These are phyloP conservation scores for Candida sojae DNA, from an alignment of 1,139 yeast genomes.

Conservation along the genomic window DNA sequence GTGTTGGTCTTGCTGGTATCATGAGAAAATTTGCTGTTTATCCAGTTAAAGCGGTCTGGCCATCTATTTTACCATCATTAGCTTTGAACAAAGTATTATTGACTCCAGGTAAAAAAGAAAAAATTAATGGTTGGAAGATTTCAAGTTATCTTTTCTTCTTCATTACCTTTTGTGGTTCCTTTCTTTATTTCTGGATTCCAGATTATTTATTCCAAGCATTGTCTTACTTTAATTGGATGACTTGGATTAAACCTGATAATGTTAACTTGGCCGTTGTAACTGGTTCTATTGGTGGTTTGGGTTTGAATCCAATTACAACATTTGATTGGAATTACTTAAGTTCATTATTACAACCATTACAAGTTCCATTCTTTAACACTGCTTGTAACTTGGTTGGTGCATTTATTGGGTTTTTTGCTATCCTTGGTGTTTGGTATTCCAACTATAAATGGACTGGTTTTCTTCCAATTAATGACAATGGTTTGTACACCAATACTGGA, in stretches of 20 bases:
- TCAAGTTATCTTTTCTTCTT: slow-evolving; percentile 35
- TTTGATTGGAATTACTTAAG: slow-evolving; percentile 51
- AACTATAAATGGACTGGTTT: slow-evolving; percentile 54
- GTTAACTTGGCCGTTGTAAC: slow-evolving; percentile 53
- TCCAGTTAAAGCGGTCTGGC: slow-evolving; percentile 60
- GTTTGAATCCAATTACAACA: slow-evolving; percentile 56
- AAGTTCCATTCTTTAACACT: slow-evolving; percentile 49
- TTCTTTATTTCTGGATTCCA: slow-evolving; percentile 38
- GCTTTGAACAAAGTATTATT: slow-evolving; percentile 58
- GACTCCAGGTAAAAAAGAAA: slow-evolving; percentile 41
- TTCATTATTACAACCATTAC: slow-evolving; percentile 19
- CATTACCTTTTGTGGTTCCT: slow-evolving; percentile 22
- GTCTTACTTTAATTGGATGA: slow-evolving; percentile 37
- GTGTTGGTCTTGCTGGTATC: slow-evolving; percentile 65
- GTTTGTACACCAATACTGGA: slow-evolving; percentile 48
- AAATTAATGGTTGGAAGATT: slow-evolving; percentile 39
- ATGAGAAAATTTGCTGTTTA: slow-evolving; percentile 57
- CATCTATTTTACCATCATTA: slow-evolving; percentile 52
- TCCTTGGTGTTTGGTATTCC: slow-evolving; percentile 50
- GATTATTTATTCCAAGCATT: slow-evolving; percentile 33
- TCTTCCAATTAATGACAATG: slow-evolving; percentile 55
- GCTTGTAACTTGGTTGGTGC: slow-evolving; percentile 45
- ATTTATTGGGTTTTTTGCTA: slow-evolving; percentile 41
- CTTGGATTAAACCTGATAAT: slow-evolving; percentile 38
- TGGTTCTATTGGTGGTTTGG: slow-evolving; percentile 56